Evolutionary conservation across 805 yeast species (phyloP).

Genomic region (Scheffersomyces stipitis): DNA sequence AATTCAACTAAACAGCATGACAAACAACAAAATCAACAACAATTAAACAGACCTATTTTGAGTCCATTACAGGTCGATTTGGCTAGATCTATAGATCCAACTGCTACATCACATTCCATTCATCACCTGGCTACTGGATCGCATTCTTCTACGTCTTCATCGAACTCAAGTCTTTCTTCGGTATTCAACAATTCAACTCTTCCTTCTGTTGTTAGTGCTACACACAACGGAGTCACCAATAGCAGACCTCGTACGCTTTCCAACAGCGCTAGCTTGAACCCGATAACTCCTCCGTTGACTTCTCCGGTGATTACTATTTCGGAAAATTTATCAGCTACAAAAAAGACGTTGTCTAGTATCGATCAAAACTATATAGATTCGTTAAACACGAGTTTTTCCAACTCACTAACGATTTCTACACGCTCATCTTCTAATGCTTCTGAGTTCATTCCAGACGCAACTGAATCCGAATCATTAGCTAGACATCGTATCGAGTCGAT

Average conservation of each 20-base stretch:
- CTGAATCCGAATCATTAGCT: neutral
- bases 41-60: conserved; percentile 9
- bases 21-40: neutral
- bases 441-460: neutral
- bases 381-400: conserved; percentile 10
- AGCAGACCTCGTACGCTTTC: conserved; percentile 21
- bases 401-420: conserved; percentile 2
- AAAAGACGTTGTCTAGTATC: conserved; percentile 26
- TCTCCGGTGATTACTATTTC: conserved; percentile 41
- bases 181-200: conserved; percentile 7
- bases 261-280: conserved; percentile 19
- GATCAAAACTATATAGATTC: conserved; percentile 38
- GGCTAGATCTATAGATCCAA: neutral
- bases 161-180: conserved; percentile 8
- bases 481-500: conserved; percentile 14
- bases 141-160: conserved; percentile 10
- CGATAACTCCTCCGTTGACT: conserved; percentile 33
- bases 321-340: conserved; percentile 30
- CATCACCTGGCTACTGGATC: no score
- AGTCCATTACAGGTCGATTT: conserved; percentile 12
- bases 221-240: conserved; percentile 4
- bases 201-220: conserved; percentile 2
- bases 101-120: conserved; percentile 10
- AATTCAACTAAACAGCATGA: conserved; percentile 1
- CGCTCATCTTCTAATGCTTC: neutral